Percentiles rank a stretch among this genome's conserved stretches.
These are phyloP conservation scores for Phellinidium pouzarii DNA, from an alignment of 1,284 basidiomycete species.

Conservation along the genomic window DNA sequence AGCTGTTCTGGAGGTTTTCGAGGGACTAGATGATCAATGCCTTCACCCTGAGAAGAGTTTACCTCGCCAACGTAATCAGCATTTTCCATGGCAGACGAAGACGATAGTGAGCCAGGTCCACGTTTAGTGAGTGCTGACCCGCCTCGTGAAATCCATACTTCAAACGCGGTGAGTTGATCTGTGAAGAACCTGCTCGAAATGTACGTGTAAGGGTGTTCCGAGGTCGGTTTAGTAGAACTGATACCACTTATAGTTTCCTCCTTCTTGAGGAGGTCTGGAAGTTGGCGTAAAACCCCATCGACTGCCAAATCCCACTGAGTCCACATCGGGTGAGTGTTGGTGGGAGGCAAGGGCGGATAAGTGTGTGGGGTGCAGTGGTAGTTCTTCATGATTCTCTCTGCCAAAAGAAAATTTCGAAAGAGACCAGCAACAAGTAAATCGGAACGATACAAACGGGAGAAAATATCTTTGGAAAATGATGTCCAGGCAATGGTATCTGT, in stretches of 20 bases:
- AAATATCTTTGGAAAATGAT: conserved; percentile 88
- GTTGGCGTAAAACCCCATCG: conserved; percentile 90
- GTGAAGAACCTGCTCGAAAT: conserved; percentile 92
- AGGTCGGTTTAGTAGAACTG: conserved; percentile 32
- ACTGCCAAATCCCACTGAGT: conserved; percentile 97
- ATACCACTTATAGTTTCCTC: conserved; percentile 31
- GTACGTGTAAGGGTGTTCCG: conserved; percentile 58
- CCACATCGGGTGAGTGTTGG: conserved; percentile 95
- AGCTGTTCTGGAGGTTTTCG: conserved; percentile 93
- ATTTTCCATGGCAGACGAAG: conserved; percentile 11
- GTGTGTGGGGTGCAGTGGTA: conserved; percentile 97
- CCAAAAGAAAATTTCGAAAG: conserved; percentile 94
- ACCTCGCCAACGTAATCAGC: conserved; percentile 14
- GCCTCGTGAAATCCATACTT: conserved; percentile 95
- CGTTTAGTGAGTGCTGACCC: conserved; percentile 74
- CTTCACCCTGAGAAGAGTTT: conserved; percentile 23
- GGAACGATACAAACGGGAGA: conserved; percentile 91
- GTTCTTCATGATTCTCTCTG: conserved; percentile 97
- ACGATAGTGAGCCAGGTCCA: conserved; percentile 57
- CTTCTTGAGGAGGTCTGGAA: conserved; percentile 81
- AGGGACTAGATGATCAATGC: conserved; percentile 62
- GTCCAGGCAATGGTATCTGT: conserved; percentile 99
- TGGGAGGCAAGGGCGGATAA: conserved; percentile 85
- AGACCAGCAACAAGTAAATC: conserved; percentile 94
- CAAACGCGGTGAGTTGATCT: conserved; percentile 95